Percentiles rank a stretch among this genome's conserved stretches.
Conservation (phyloP, 2,329 filamentous ascomycete genomes). For the Dryadomyces sulphureus region DNA sequence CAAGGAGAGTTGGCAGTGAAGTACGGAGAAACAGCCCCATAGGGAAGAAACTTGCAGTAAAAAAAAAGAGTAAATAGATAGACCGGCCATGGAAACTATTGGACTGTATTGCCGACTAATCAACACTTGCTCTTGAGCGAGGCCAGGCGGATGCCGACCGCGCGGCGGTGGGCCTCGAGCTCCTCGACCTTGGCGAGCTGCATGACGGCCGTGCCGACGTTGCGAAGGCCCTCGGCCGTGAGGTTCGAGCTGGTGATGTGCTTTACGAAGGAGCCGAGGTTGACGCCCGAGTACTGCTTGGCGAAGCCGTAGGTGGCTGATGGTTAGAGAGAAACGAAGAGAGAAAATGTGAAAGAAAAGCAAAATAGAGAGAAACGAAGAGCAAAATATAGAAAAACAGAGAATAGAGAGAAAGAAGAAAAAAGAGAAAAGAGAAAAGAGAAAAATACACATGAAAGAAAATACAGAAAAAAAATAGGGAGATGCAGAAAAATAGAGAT, state of each 20-base stretch:
- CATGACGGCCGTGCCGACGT: conserved; percentile 85
- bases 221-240: conserved; percentile 68
- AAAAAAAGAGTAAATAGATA: background rate
- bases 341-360: background rate
- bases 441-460: conserved; percentile 50
- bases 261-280: conserved; percentile 90
- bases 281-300: conserved; percentile 96
- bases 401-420: conserved; percentile 20
- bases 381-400: conserved; percentile 86
- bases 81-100: background rate
- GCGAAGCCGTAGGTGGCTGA: conserved; percentile 93
- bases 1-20: conserved; percentile 23
- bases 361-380: background rate
- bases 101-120: background rate
- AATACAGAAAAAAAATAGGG: background rate
- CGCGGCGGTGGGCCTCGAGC: conserved; percentile 80
- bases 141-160: conserved; percentile 67
- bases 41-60: too few relatives aligned
- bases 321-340: background rate
- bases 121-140: background rate
- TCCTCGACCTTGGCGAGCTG: conserved; percentile 88
- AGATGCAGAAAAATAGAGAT: too few relatives aligned
- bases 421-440: background rate
- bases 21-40: too few relatives aligned
- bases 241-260: conserved; percentile 93